Conservation (phyloP, 2,329 filamentous ascomycete genomes). For the Sclerotinia trifoliorum region DNA sequence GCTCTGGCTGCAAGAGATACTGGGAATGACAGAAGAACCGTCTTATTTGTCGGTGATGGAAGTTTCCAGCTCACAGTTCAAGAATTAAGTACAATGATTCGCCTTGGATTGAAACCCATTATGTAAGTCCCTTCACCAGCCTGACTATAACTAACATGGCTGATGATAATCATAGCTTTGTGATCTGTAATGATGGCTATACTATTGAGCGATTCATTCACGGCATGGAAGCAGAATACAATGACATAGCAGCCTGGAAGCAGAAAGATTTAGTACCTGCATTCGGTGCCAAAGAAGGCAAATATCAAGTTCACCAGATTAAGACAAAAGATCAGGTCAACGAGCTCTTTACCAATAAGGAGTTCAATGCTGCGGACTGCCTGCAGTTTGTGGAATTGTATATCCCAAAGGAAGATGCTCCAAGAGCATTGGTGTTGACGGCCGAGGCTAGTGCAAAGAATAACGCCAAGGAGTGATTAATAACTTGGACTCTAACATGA, state of each 20-base stretch:
- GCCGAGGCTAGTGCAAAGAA: constrained; percentile 68
- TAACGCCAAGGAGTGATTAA: constrained; percentile 50
- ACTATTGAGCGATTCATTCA: constrained; percentile 90
- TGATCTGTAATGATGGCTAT: constrained; percentile 85
- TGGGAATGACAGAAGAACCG: constrained; percentile 59
- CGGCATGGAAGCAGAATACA: constrained; percentile 75
- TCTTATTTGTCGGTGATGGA: constrained; percentile 87
- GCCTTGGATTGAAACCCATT: constrained; percentile 70
- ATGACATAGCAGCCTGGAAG: constrained; percentile 76
- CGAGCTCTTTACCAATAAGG: constrained; percentile 59
- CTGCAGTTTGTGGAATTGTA: constrained; percentile 77
- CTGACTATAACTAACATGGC: neutral
- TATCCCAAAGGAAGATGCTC: constrained; percentile 78
- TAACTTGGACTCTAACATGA: neutral
- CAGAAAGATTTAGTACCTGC: constrained; percentile 65
- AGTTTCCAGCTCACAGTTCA: constrained; percentile 83
- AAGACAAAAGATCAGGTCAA: constrained; percentile 69
- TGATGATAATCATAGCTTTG: constrained; percentile 52
- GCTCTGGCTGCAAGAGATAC: constrained; percentile 71
- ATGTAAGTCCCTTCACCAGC: constrained; percentile 53
- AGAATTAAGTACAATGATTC: constrained; percentile 80
- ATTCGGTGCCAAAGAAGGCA: constrained; percentile 61
- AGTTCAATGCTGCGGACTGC: constrained; percentile 57
- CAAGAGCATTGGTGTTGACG: constrained; percentile 65
- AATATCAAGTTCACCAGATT: constrained; percentile 62